Percentiles rank a stretch among this genome's conserved stretches.
Conservation (phyloP, 495 filamentous ascomycete species). For the Elasticomyces elasticus region DNA sequence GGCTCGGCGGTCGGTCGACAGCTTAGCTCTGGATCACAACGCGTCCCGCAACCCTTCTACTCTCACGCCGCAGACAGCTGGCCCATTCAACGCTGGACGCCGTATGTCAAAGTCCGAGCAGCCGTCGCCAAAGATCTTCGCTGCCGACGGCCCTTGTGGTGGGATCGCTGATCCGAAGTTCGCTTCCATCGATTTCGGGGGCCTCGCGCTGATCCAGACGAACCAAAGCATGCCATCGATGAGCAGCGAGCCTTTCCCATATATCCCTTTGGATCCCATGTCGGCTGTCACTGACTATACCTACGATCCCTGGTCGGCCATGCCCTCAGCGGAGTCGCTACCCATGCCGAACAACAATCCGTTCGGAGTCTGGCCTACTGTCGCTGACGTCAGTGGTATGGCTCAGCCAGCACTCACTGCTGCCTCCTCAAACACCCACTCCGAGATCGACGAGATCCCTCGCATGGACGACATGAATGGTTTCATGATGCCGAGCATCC, state of each 20-base stretch:
- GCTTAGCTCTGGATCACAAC: conserved; percentile 21
- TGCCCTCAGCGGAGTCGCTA: conserved; percentile 1
- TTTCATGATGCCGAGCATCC: conserved; percentile 19
- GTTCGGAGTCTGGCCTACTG: conserved; percentile 21
- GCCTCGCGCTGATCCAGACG: neutral
- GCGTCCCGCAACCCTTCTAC: conserved; percentile 10
- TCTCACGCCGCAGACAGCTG: conserved; percentile 5
- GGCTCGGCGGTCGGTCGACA: conserved; percentile 24
- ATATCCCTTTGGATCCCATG: conserved; percentile 3
- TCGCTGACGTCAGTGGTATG: conserved; percentile 13
- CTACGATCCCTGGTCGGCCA: conserved; percentile 15
- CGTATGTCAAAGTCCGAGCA: conserved; percentile 24
- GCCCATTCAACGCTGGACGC: conserved; percentile 24
- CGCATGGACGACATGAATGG: conserved; percentile 8
- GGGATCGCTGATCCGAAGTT: neutral
- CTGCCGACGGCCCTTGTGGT: neutral
- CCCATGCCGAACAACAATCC: conserved; percentile 22
- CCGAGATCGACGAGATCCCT: conserved; percentile 29
- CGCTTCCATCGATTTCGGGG: conserved; percentile 15
- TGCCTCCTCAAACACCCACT: conserved; percentile 30
- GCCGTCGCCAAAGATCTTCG: conserved; percentile 12
- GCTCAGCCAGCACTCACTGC: conserved; percentile 28
- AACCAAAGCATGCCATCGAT: conserved; percentile 6
- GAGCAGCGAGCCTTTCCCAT: conserved; percentile 6
- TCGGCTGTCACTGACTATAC: conserved; percentile 3